These are phyloP conservation scores for Inga oerstediana DNA, from an alignment of 306 rosid genomes.

Conservation along the genomic window DNA sequence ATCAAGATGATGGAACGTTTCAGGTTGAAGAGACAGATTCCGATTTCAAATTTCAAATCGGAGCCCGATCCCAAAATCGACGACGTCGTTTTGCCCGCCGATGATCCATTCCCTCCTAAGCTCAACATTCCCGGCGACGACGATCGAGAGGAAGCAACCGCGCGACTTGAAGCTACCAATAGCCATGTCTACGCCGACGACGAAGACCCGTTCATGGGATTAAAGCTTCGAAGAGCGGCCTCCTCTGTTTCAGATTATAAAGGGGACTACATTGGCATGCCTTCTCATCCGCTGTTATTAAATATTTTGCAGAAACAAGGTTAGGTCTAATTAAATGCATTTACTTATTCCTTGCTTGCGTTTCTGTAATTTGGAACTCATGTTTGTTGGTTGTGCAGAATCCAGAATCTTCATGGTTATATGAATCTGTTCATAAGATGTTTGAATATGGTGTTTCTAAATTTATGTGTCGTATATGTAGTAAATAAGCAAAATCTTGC, in stretches of 20 bases:
- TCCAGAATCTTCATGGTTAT: background rate
- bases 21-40: conserved; percentile 48
- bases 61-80: conserved; percentile 40
- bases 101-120: background rate
- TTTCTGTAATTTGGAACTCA: background rate
- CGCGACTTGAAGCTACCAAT: conserved; percentile 42
- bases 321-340: background rate
- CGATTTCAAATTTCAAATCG: conserved; percentile 39
- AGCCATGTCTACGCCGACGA: conserved; percentile 56
- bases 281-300: conserved; percentile 53
- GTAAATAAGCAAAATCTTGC: too few relatives aligned
- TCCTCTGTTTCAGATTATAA: conserved; percentile 63
- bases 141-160: conserved; percentile 26
- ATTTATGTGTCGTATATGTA: background rate
- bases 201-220: conserved; percentile 84
- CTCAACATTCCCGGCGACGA: background rate
- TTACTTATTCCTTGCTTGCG: background rate
- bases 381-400: background rate
- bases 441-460: background rate
- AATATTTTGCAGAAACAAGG: conserved; percentile 71
- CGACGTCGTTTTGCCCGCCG: conserved; percentile 3
- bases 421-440: background rate
- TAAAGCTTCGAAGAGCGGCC: conserved; percentile 72
- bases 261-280: conserved; percentile 70
- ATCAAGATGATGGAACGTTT: conserved; percentile 32